Base-by-base conservation (phyloP, 352 stramenopile species). In the Globisporangium lucens region DNA sequence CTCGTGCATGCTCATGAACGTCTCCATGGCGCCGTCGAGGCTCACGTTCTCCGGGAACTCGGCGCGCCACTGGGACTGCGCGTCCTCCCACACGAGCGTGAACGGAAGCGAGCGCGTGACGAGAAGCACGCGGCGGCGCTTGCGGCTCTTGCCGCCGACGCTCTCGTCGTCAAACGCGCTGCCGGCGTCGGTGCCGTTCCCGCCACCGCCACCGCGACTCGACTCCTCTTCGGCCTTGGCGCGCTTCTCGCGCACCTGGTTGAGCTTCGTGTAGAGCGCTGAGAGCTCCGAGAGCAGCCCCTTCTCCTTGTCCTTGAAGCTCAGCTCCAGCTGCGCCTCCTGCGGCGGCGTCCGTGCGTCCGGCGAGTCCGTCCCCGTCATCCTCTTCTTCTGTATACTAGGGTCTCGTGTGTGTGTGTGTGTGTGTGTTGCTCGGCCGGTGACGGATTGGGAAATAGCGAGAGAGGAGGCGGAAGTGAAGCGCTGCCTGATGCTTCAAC, bases 31-130 rank as follows among this genome's bases (percentile, higher is more conserved):
- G 12, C 81, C 83, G 56, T 94, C 85, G 4, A 92, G 64, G 60
- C 74, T 87, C 61, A 83, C 77, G 59, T 91, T 79, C 59, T 93
- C 86, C 6, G 79, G 74, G 36, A 94, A 94, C 53, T 94, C 86
- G 17, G 86, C 86, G 47, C 86, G 86, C 86, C 86, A 94, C 46
- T 94, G 84, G 4, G 84, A 90, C 69, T 92, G 85, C 55, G 82
- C 83, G 57, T 94, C 86, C 56, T 92, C 84, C 41, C 81, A 89
- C 55, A 89, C 84, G 12, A 94, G 76, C 56, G 78, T 89, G 69
- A 94, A 94, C 8, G 86, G 86, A 63, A 94, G 70, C 47, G 82
- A 83, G 53, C 83, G 84, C 33, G 86, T 94, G 56, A 94, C 86
- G 22, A 94, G 72, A 56, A 94, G 64, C 52, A 94, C 82, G 43